phyloP scores from a whole-genome alignment of 257 asterid genomes.

The Salvia splendens region DNA sequence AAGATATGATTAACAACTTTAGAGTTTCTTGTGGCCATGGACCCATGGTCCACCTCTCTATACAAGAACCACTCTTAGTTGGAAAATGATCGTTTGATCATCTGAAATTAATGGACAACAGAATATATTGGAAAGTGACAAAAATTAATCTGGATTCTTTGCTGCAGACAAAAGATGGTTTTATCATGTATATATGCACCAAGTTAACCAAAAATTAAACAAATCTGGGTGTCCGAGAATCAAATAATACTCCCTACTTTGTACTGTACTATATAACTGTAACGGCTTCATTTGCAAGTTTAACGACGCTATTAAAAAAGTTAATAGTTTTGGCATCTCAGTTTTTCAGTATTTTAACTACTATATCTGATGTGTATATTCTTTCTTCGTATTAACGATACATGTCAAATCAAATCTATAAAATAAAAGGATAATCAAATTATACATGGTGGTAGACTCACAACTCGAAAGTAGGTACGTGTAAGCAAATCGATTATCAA shows the following conservation, averaged over 20 bases:
- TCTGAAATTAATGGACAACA: slow-evolving; percentile 16
- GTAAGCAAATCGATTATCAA: background rate
- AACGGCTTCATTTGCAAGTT: slow-evolving; percentile 37
- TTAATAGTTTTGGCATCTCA: background rate
- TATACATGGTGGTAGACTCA: background rate
- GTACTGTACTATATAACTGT: slow-evolving; percentile 14
- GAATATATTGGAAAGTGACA: slow-evolving; percentile 31
- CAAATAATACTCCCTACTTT: slow-evolving; percentile 6
- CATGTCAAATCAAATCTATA: background rate
- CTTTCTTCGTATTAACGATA: background rate
- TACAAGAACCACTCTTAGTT: slow-evolving; percentile 27
- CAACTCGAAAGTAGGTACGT: background rate
- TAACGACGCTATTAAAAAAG: background rate
- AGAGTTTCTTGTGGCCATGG: background rate
- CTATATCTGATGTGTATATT: background rate
- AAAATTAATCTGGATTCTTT: slow-evolving; percentile 6
- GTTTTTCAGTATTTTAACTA: background rate
- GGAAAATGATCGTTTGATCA: slow-evolving; percentile 18
- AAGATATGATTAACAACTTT: slow-evolving; percentile 5
- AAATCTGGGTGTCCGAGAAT: slow-evolving; percentile 32
- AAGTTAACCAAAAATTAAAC: slow-evolving; percentile 7
- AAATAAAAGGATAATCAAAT: background rate
- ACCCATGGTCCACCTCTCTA: background rate
- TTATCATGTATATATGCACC: background rate
- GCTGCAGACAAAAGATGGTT: background rate